These are phyloP conservation scores for Clarireedia homoeocarpa DNA, from an alignment of 2,329 filamentous ascomycete species.

Conservation along the genomic window DNA sequence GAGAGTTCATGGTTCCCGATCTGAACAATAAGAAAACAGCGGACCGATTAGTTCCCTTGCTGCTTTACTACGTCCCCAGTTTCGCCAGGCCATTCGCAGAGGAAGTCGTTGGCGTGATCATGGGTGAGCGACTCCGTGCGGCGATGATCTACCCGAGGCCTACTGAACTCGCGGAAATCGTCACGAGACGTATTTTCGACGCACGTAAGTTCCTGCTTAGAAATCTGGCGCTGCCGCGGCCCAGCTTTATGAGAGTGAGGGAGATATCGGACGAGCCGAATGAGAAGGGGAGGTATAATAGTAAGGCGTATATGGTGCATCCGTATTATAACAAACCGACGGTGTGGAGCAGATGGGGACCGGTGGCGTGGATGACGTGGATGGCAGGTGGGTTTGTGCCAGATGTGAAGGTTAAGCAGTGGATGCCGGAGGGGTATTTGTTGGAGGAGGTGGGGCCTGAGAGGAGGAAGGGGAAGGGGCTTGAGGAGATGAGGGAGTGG, in stretches of 20 bases:
- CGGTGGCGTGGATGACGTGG: slow-evolving; percentile 41
- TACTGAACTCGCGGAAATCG: slow-evolving; percentile 28
- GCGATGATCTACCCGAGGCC: slow-evolving; percentile 52
- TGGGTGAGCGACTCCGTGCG: slow-evolving; percentile 55
- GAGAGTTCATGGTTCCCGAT: slow-evolving; percentile 47
- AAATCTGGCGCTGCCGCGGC: slow-evolving; percentile 52
- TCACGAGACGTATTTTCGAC: slow-evolving; percentile 41
- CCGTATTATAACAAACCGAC: slow-evolving; percentile 58
- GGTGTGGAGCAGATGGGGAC: slow-evolving; percentile 55
- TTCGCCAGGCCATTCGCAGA: slow-evolving; percentile 38
- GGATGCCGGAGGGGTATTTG: slow-evolving; percentile 43
- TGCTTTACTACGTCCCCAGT: slow-evolving; percentile 47
- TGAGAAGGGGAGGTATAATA: slow-evolving; percentile 42
- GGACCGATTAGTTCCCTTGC: slow-evolving; percentile 49
- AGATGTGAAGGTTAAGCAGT: slow-evolving; percentile 32
- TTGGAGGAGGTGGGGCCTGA: slow-evolving; percentile 56
- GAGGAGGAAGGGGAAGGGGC: slow-evolving; percentile 42
- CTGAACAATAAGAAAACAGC: slow-evolving; percentile 44
- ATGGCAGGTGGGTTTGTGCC: slow-evolving; percentile 39
- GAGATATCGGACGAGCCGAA: slow-evolving; percentile 41
- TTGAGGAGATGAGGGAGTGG: slow-evolving; percentile 38
- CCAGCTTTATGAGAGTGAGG: slow-evolving; percentile 30
- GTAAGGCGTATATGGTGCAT: slow-evolving; percentile 47
- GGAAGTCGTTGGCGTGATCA: slow-evolving; percentile 47
- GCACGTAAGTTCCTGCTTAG: slow-evolving; percentile 48